Percentiles rank a stretch among this genome's conserved stretches.
These are phyloP conservation scores for Podaxis carcinomalis DNA, from an alignment of 768 basidiomycete genomes.

Conservation along the genomic window DNA sequence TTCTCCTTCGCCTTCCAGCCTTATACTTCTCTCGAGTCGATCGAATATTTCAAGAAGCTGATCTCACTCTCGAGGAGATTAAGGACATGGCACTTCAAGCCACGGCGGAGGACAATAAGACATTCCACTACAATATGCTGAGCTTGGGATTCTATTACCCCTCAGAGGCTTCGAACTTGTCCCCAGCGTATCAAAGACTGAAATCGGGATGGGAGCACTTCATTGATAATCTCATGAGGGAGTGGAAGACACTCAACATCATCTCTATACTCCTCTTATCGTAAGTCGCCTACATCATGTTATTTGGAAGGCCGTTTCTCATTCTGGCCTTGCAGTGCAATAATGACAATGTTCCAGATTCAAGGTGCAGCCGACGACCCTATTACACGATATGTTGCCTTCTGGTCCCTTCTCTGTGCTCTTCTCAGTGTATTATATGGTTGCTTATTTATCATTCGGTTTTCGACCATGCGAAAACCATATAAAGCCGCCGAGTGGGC, in stretches of 20 bases:
- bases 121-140: slow-evolving; percentile 5
- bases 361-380: slow-evolving; percentile 40
- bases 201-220: slow-evolving; percentile 23
- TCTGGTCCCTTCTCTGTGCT: slow-evolving; percentile 41
- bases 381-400: slow-evolving; percentile 46
- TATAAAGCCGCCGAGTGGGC: slow-evolving; percentile 60
- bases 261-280: slow-evolving; percentile 23
- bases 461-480: slow-evolving; percentile 25
- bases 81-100: slow-evolving; percentile 35
- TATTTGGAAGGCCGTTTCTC: not conserved
- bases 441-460: slow-evolving; percentile 10
- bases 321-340: slow-evolving; percentile 17
- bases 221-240: slow-evolving; percentile 24
- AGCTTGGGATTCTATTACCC: not conserved
- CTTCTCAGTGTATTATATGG: slow-evolving; percentile 10
- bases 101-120: slow-evolving; percentile 11
- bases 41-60: slow-evolving; percentile 59
- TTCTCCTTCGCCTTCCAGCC: slow-evolving; percentile 55
- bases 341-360: slow-evolving; percentile 28
- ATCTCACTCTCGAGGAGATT: slow-evolving; percentile 55
- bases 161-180: slow-evolving; percentile 11
- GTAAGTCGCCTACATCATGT: not conserved
- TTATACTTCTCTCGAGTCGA: slow-evolving; percentile 66
- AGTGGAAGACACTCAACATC: slow-evolving; percentile 27
- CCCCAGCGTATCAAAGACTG: slow-evolving; percentile 16